Evolutionary conservation across 1,284 basidiomycete genomes (phyloP).

Genomic region (Cryptococcus sp.): DNA sequence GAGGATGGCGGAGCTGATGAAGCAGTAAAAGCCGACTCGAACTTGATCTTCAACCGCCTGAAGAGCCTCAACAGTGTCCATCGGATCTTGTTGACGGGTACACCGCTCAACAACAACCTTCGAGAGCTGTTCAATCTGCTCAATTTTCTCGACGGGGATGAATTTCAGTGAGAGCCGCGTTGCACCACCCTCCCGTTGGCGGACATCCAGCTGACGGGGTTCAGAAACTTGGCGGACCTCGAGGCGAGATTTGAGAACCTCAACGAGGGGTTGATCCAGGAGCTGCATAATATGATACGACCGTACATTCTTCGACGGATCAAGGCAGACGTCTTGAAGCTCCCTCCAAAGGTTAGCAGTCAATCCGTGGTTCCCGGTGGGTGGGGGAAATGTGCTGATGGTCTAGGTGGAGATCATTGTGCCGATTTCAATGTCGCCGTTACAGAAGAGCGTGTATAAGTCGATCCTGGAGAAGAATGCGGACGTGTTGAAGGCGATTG

Average conservation of each 20-base stretch:
- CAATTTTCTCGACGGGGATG: slow-evolving; percentile 76
- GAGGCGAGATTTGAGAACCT: slow-evolving; percentile 65
- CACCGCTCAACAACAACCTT: slow-evolving; percentile 94
- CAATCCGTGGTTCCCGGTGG: neutral
- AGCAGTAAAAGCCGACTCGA: slow-evolving; percentile 68
- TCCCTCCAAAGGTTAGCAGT: slow-evolving; percentile 74
- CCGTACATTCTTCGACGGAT: slow-evolving; percentile 90
- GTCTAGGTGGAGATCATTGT: slow-evolving; percentile 62
- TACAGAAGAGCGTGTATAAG: slow-evolving; percentile 86
- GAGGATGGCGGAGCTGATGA: neutral
- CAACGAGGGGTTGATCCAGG: slow-evolving; percentile 67
- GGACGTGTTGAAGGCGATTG: slow-evolving; percentile 26
- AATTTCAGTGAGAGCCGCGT: slow-evolving; percentile 52
- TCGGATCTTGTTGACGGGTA: slow-evolving; percentile 88
- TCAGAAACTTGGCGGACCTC: slow-evolving; percentile 60
- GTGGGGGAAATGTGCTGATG: neutral
- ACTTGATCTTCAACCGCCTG: slow-evolving; percentile 74
- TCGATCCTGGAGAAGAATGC: slow-evolving; percentile 56
- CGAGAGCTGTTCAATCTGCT: slow-evolving; percentile 91
- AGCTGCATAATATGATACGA: slow-evolving; percentile 68
- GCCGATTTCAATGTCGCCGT: slow-evolving; percentile 77
- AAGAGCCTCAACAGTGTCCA: slow-evolving; percentile 73
- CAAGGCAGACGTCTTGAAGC: slow-evolving; percentile 84
- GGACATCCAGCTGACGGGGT: neutral
- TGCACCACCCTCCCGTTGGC: neutral